phyloP scores from a whole-genome alignment of 2,329 filamentous ascomycete genomes.

The Acrocalymma vagum region DNA sequence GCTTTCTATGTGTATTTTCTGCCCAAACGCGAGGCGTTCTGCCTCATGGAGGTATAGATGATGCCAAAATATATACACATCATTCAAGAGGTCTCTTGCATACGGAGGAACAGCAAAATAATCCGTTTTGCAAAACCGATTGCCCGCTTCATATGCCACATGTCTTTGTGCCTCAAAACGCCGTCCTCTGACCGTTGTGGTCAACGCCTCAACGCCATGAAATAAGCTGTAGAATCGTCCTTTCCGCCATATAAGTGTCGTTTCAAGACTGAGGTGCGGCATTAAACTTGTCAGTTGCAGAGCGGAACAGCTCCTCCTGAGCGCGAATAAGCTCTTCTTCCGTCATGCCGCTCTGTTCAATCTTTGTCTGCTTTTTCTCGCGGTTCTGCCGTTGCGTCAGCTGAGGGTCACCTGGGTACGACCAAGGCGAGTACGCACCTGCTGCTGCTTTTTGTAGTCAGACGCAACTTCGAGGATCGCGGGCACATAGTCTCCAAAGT shows the following conservation, averaged over 20 bases:
- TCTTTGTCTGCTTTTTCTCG: slow-evolving; percentile 97
- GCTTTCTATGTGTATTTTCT: slow-evolving; percentile 5
- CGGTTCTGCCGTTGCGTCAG: slow-evolving; percentile 70
- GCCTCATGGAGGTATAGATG: too few species aligned
- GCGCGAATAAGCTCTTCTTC: slow-evolving; percentile 88
- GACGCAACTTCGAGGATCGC: slow-evolving; percentile 86
- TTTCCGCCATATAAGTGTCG: slow-evolving; percentile 8
- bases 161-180: slow-evolving; percentile 30
- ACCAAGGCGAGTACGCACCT: slow-evolving; percentile 70
- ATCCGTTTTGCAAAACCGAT: slow-evolving; percentile 10
- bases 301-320: slow-evolving; percentile 91
- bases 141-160: slow-evolving; percentile 17
- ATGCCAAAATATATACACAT: too few species aligned
- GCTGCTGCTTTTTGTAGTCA: slow-evolving; percentile 92
- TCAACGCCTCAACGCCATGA: slow-evolving; percentile 34
- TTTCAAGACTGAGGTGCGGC: slow-evolving; percentile 53
- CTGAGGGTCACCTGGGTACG: slow-evolving; percentile 1
- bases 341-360: slow-evolving; percentile 91
- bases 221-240: slow-evolving; percentile 17
- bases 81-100: too few species aligned
- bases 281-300: slow-evolving; percentile 77
- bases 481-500: slow-evolving; percentile 90
- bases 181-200: slow-evolving; percentile 21
- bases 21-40: too few species aligned
- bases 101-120: slow-evolving; percentile 3